Conservation (phyloP, 306 rosid species). For the Quercus glauca region DNA sequence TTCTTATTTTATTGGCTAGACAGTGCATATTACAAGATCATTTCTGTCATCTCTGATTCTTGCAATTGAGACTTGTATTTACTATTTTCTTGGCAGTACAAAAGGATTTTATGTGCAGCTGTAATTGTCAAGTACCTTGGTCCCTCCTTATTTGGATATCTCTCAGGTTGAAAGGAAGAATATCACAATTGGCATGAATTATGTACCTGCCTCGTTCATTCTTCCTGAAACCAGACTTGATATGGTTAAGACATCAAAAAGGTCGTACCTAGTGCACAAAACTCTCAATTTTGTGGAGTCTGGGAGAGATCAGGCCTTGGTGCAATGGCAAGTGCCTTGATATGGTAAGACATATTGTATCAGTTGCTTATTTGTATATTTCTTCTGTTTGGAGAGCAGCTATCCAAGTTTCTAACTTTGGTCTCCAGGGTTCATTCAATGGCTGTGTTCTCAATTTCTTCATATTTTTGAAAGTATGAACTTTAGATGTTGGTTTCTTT, state of each 20-base stretch:
- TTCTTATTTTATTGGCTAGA: not conserved
- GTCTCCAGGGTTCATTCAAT: not conserved
- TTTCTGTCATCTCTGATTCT: not conserved
- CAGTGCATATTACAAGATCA: not conserved
- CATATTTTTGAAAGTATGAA: not conserved
- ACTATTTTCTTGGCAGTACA: not conserved
- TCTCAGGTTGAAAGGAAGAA: constrained; percentile 25
- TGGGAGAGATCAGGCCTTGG: no score
- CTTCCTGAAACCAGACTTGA: constrained; percentile 21
- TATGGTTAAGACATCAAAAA: not conserved
- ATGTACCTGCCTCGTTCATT: constrained; percentile 32
- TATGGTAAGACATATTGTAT: no score
- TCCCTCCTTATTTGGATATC: constrained; percentile 31
- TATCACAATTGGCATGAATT: constrained; percentile 24
- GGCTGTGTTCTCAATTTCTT: not conserved
- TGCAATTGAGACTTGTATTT: not conserved
- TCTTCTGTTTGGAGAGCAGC: not conserved
- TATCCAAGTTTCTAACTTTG: not conserved
- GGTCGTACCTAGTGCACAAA: no score
- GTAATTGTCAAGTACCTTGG: constrained; percentile 26
- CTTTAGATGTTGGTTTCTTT: not conserved
- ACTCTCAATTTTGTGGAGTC: no score
- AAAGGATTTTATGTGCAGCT: constrained; percentile 22
- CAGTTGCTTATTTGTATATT: not conserved
- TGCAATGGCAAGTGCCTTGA: no score